phyloP scores from a whole-genome alignment of 768 basidiomycete species.

The Peribolospora kevripleyi region DNA sequence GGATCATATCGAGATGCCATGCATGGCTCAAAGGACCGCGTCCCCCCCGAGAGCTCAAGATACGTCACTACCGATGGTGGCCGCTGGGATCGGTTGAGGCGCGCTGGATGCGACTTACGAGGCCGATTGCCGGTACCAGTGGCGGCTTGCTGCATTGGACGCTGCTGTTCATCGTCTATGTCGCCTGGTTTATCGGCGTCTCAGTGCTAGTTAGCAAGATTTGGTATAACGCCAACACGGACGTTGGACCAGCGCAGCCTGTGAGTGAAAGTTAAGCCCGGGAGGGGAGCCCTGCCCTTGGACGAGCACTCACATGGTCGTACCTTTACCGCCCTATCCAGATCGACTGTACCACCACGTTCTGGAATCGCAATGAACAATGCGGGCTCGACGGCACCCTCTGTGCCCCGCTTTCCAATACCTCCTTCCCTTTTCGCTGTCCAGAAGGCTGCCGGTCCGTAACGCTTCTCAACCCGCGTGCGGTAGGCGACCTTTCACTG shows the following conservation, averaged over 20 bases:
- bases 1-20: background rate
- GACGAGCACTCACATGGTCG: no score
- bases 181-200: slow-evolving; percentile 43
- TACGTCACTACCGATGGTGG: background rate
- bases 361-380: slow-evolving; percentile 41
- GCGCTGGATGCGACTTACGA: background rate
- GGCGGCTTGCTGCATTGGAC: background rate
- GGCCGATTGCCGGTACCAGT: background rate
- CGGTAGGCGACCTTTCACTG: slow-evolving; percentile 41
- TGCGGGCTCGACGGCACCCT: slow-evolving; percentile 46
- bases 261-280: no score
- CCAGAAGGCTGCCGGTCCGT: slow-evolving; percentile 43
- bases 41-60: background rate
- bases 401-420: slow-evolving; percentile 39
- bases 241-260: slow-evolving; percentile 5
- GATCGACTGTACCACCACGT: slow-evolving; percentile 42
- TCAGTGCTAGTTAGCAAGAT: slow-evolving; percentile 49
- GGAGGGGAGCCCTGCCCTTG: no score
- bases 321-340: slow-evolving; percentile 21
- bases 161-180: slow-evolving; percentile 32
- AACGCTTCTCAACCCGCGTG: slow-evolving; percentile 44
- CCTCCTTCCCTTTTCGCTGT: slow-evolving; percentile 50
- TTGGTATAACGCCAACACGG: slow-evolving; percentile 42
- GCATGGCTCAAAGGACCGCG: background rate
- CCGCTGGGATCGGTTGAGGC: background rate